These are phyloP conservation scores for Annulohypoxylon bovei DNA, from an alignment of 495 filamentous ascomycete species.

Conservation along the genomic window DNA sequence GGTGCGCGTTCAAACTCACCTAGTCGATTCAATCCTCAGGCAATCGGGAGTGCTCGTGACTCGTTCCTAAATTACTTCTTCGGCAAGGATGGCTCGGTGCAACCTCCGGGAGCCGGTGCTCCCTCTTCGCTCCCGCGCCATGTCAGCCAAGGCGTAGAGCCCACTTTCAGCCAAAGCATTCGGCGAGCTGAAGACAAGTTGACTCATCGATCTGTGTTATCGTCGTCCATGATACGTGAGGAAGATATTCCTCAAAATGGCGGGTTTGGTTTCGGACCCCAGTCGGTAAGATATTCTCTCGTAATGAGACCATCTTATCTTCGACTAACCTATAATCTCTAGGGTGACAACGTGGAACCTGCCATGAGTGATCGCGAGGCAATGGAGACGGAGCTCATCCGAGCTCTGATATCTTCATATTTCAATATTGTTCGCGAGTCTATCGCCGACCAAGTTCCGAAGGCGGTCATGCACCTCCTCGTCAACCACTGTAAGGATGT, in stretches of 20 bases:
- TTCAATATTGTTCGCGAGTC: constrained; percentile 98
- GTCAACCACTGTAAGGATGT: constrained; percentile 98
- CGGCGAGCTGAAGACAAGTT: constrained; percentile 74
- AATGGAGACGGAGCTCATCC: constrained; percentile 96
- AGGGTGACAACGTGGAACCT: constrained; percentile 70
- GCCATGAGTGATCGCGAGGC: constrained; percentile 94
- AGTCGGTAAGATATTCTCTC: constrained; percentile 34
- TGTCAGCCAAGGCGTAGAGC: constrained; percentile 77
- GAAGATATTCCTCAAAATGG: constrained; percentile 52
- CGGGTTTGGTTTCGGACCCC: constrained; percentile 46
- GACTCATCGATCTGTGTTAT: constrained; percentile 49
- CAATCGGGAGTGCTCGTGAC: constrained; percentile 68
- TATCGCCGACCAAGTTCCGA: constrained; percentile 97
- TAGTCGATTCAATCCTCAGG: constrained; percentile 63
- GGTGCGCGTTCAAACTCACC: constrained; percentile 72
- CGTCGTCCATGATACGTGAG: constrained; percentile 45
- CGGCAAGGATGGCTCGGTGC: constrained; percentile 82
- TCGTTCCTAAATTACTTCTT: constrained; percentile 99
- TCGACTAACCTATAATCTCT: constrained; percentile 43
- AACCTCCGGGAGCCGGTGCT: constrained; percentile 52
- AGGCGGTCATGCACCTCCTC: constrained; percentile 98
- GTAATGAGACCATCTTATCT: neutral
- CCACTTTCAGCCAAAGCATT: constrained; percentile 84
- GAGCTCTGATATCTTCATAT: constrained; percentile 94
- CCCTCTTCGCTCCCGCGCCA: constrained; percentile 64